These are phyloP conservation scores for Cutaneotrichosporon spelunceum DNA, from an alignment of 1,284 basidiomycete species.

Conservation along the genomic window DNA sequence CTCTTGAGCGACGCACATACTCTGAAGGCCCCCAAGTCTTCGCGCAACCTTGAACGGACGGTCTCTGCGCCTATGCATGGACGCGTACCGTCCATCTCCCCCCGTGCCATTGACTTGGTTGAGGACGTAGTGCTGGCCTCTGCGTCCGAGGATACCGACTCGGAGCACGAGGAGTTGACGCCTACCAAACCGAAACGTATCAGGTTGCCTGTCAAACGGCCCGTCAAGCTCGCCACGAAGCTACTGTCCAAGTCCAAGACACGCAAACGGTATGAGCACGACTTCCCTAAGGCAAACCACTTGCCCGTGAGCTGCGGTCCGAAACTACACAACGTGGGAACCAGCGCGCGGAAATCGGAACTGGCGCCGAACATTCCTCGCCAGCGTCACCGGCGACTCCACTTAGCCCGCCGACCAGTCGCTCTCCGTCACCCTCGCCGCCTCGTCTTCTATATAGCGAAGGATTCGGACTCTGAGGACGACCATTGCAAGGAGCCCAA, in stretches of 20 bases:
- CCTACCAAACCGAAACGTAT: not conserved
- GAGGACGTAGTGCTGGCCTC: slow-evolving; percentile 5
- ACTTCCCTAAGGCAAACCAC: not conserved
- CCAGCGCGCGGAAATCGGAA: not conserved
- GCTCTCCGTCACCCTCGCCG: not conserved
- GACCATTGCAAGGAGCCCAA: not conserved
- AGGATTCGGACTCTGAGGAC: not conserved
- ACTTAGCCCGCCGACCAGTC: slow-evolving; percentile 3
- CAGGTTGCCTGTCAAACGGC: not conserved
- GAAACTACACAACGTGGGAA: not conserved
- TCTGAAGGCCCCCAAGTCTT: not conserved
- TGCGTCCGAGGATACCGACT: not conserved
- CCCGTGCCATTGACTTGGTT: not conserved
- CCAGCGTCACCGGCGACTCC: not conserved
- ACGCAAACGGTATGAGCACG: slow-evolving; percentile 3
- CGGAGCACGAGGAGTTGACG: not conserved
- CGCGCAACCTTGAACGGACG: not conserved
- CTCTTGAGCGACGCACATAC: not conserved
- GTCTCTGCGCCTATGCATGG: not conserved
- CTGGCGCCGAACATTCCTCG: slow-evolving; percentile 8
- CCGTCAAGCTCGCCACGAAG: not conserved
- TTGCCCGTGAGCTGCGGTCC: not conserved
- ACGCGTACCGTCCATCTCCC: not conserved
- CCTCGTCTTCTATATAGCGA: not conserved
- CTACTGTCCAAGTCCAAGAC: not conserved